Percentiles rank a stretch among this genome's conserved stretches.
These are phyloP conservation scores for Ceratobasidium sp. DNA, from an alignment of 1,284 basidiomycete genomes.

Conservation along the genomic window DNA sequence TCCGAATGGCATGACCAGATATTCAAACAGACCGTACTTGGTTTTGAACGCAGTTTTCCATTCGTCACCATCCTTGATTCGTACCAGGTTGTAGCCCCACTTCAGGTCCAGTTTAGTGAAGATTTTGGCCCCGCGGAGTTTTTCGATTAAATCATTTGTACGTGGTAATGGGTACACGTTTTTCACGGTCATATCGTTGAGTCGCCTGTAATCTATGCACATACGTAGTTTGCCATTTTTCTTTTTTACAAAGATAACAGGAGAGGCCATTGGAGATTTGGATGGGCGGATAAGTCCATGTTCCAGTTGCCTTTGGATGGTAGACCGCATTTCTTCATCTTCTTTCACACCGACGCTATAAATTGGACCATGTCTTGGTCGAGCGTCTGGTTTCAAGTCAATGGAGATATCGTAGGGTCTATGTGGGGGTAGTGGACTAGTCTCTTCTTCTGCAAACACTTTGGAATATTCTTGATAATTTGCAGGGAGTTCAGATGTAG, in stretches of 20 bases:
- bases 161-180: constrained; percentile 52
- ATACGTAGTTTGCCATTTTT: constrained; percentile 61
- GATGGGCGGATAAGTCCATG: constrained; percentile 56
- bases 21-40: constrained; percentile 59
- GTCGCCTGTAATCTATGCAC: constrained; percentile 62
- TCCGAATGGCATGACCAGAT: constrained; percentile 57
- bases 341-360: constrained; percentile 24
- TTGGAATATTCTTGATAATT: constrained; percentile 44
- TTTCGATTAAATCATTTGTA: constrained; percentile 52
- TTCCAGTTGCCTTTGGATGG: constrained; percentile 34
- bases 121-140: constrained; percentile 49
- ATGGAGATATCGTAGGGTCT: constrained; percentile 3
- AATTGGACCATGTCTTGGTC: too few relatives aligned
- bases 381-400: too few relatives aligned
- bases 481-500: neutral
- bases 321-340: neutral
- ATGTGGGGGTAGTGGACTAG: constrained; percentile 46
- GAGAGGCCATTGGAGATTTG: constrained; percentile 57
- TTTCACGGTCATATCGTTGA: constrained; percentile 49
- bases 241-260: constrained; percentile 65
- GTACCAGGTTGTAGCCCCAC: constrained; percentile 55
- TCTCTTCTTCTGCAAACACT: constrained; percentile 45
- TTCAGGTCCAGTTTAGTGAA: constrained; percentile 57
- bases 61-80: constrained; percentile 53
- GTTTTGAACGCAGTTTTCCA: constrained; percentile 59